Evolutionary conservation across 2,329 filamentous ascomycete genomes (phyloP).

Genomic region (Westerdykella ornata): DNA sequence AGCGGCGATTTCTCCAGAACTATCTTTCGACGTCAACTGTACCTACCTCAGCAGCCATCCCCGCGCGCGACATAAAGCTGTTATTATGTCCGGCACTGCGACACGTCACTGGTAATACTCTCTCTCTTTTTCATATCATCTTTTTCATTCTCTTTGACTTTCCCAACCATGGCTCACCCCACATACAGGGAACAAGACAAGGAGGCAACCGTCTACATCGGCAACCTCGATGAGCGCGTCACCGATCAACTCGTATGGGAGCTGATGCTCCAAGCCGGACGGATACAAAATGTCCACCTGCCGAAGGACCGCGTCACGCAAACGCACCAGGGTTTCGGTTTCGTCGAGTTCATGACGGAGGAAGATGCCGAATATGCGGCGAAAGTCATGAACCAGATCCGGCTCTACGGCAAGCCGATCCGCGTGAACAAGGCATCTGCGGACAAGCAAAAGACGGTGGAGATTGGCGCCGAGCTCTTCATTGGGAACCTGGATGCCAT

Average conservation of each 20-base stretch:
- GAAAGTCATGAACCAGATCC: conserved; percentile 92
- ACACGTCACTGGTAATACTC: conserved; percentile 64
- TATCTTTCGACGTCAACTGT: background rate
- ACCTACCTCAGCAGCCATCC: background rate
- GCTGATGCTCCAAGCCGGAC: conserved; percentile 94
- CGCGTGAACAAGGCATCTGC: conserved; percentile 92
- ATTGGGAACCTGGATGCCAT: conserved; percentile 90
- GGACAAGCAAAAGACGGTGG: conserved; percentile 87
- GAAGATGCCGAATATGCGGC: conserved; percentile 95
- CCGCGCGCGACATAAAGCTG: background rate
- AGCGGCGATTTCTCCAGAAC: background rate
- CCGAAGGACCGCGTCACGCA: conserved; percentile 97
- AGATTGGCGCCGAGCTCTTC: conserved; percentile 95
- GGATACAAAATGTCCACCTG: conserved; percentile 95
- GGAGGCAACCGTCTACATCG: conserved; percentile 95
- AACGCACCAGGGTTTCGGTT: conserved; percentile 94
- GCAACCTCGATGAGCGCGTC: conserved; percentile 95
- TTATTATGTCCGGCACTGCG: conserved; percentile 52
- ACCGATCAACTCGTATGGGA: conserved; percentile 89
- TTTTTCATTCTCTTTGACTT: too few relatives aligned
- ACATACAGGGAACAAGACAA: conserved; percentile 72
- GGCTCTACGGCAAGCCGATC: conserved; percentile 87
- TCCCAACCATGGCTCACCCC: conserved; percentile 6
- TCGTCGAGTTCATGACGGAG: conserved; percentile 95
- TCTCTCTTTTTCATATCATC: background rate